Conservation (phyloP, 768 basidiomycete species). For the Boletus rex-veris region DNA sequence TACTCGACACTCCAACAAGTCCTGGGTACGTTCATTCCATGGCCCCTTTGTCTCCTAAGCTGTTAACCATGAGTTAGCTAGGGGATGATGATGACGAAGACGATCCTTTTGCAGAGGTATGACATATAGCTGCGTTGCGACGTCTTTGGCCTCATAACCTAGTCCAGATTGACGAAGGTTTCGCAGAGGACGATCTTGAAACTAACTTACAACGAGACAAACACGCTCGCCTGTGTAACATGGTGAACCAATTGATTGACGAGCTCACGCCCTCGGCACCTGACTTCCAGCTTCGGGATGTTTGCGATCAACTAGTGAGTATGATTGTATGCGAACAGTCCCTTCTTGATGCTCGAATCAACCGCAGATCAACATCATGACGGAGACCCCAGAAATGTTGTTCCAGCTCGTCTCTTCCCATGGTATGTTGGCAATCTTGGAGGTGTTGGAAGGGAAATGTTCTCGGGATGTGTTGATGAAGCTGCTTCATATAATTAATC, state of each 20-base stretch:
- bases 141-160: conserved; percentile 2
- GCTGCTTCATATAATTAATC: conserved; percentile 83
- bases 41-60: background rate
- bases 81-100: conserved; percentile 87
- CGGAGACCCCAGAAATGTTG: conserved; percentile 82
- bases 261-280: conserved; percentile 77
- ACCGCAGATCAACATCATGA: conserved; percentile 65
- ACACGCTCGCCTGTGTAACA: conserved; percentile 78
- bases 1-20: conserved; percentile 82
- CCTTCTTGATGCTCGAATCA: background rate
- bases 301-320: conserved; percentile 83
- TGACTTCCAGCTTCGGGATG: conserved; percentile 78
- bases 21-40: conserved; percentile 59
- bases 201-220: conserved; percentile 92
- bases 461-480: conserved; percentile 84
- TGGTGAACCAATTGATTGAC: conserved; percentile 83
- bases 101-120: conserved; percentile 93
- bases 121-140: background rate
- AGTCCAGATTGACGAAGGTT: conserved; percentile 83
- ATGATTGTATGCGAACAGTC: background rate
- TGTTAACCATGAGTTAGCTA: conserved; percentile 39
- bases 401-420: conserved; percentile 86
- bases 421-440: conserved; percentile 92
- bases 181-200: conserved; percentile 87
- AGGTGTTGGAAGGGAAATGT: conserved; percentile 85